phyloP scores from a whole-genome alignment of 176 grass and related monocot species.

The Eragrostis nindensis region DNA sequence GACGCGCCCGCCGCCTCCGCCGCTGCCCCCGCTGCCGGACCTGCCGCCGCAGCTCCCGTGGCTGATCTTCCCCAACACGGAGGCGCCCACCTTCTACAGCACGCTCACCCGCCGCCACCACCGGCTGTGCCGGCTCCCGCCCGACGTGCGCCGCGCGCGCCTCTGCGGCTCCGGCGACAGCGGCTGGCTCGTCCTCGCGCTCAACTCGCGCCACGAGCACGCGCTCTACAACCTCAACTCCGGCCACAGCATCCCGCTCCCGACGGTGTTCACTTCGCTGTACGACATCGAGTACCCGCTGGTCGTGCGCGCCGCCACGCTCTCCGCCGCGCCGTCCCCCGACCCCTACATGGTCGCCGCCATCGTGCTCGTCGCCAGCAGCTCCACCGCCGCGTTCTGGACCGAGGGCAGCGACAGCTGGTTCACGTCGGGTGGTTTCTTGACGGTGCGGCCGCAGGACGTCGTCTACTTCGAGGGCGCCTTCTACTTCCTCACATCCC shows the following conservation, averaged over 20 bases:
- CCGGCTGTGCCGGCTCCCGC: constrained; percentile 16
- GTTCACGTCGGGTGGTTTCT: not conserved
- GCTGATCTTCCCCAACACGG: constrained; percentile 48
- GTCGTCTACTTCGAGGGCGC: constrained; percentile 8
- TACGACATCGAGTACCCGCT: not conserved
- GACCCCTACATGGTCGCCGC: constrained; percentile 34
- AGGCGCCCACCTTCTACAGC: constrained; percentile 45
- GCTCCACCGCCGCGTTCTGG: constrained; percentile 29
- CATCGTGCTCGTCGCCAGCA: constrained; percentile 2
- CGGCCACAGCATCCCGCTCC: constrained; percentile 16
- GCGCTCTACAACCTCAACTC: constrained; percentile 46
- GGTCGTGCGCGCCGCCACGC: constrained; percentile 32
- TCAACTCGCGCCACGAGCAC: constrained; percentile 8
- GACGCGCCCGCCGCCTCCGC: constrained; percentile 13
- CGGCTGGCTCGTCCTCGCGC: constrained; percentile 47
- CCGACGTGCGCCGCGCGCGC: constrained; percentile 36
- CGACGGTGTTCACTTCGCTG: not conserved
- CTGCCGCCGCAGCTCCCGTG: constrained; percentile 46
- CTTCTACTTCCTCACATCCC: constrained; percentile 39
- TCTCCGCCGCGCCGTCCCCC: constrained; percentile 24
- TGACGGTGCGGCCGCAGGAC: not conserved
- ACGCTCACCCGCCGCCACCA: not conserved
- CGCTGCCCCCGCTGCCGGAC: not conserved
- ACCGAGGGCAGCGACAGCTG: constrained; percentile 1
- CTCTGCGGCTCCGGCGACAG: constrained; percentile 37